These are phyloP conservation scores for Nemania diffusa DNA, from an alignment of 2,329 filamentous ascomycete species.

Conservation along the genomic window DNA sequence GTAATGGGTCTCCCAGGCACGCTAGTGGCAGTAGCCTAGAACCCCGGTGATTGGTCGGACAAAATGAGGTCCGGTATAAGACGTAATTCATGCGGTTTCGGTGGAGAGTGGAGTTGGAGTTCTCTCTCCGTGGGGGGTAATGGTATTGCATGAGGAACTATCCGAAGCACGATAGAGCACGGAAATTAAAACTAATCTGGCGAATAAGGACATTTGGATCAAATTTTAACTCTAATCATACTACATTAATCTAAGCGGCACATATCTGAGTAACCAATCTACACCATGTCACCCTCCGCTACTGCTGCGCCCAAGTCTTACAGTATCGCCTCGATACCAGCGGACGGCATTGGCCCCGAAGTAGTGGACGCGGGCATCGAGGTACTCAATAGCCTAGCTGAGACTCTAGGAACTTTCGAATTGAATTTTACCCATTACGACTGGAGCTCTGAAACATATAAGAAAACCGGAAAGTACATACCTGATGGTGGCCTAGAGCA, in stretches of 20 bases:
- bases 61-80: conserved; percentile 14
- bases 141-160: neutral
- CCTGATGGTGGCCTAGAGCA: conserved; percentile 67
- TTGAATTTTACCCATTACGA: conserved; percentile 71
- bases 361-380: conserved; percentile 70
- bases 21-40: neutral
- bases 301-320: conserved; percentile 50
- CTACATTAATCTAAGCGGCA: neutral
- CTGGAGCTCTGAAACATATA: conserved; percentile 75
- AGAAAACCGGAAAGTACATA: conserved; percentile 72
- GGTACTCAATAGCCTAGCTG: conserved; percentile 66
- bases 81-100: neutral
- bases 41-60: conserved; percentile 6
- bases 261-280: neutral
- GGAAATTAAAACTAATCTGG: neutral
- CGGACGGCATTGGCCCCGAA: conserved; percentile 72
- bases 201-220: neutral
- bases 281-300: conserved; percentile 39
- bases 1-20: neutral
- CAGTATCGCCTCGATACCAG: conserved; percentile 69
- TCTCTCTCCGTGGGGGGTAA: neutral
- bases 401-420: conserved; percentile 65
- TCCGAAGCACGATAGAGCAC: neutral
- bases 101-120: neutral
- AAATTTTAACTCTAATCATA: neutral